These are phyloP conservation scores for Thelephora aurantiotincta DNA, from an alignment of 768 basidiomycete species.

Conservation along the genomic window DNA sequence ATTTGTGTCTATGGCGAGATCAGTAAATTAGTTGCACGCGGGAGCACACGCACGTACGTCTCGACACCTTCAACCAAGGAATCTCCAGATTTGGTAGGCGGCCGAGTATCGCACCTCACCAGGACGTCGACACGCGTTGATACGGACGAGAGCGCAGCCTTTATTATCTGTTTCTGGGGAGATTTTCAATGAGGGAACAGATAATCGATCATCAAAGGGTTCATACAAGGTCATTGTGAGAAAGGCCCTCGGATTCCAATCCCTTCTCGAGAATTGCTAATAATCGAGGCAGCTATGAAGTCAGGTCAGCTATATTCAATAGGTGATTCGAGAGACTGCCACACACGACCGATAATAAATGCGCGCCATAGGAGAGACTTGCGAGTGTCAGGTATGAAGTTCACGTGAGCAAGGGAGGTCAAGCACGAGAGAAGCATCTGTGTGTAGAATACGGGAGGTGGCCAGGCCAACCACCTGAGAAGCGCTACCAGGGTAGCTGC, in stretches of 20 bases:
- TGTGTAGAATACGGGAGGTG: slow-evolving; percentile 17
- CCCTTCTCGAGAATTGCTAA: slow-evolving; percentile 39
- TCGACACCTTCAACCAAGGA: slow-evolving; percentile 4
- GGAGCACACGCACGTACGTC: slow-evolving; percentile 4
- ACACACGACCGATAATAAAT: slow-evolving; percentile 59
- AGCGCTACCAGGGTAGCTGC: slow-evolving; percentile 12
- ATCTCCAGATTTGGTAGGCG: slow-evolving; percentile 2
- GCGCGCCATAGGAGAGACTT: slow-evolving; percentile 44
- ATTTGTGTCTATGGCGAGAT: slow-evolving; percentile 3
- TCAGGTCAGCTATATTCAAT: slow-evolving; percentile 1
- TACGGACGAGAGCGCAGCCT: slow-evolving; percentile 33
- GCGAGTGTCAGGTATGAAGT: slow-evolving; percentile 9
- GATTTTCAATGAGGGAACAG: slow-evolving; percentile 1
- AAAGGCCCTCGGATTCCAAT: slow-evolving; percentile 34
- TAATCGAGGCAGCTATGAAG: slow-evolving; percentile 43
- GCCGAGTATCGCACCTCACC: slow-evolving; percentile 31
- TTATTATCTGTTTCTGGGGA: slow-evolving; percentile 26
- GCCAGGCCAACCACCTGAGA: slow-evolving; percentile 14
- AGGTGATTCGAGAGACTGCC: slow-evolving; percentile 11
- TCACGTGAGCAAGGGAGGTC: slow-evolving; percentile 42
- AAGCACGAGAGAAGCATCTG: slow-evolving; percentile 54
- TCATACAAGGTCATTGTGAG: slow-evolving; percentile 32
- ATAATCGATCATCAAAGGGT: slow-evolving; percentile 24
- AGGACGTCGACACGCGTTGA: slow-evolving; percentile 41
- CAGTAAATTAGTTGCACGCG: not conserved